Percentiles rank a stretch among this genome's conserved stretches.
Evolutionary conservation across 2,329 filamentous ascomycete genomes (phyloP).

Genomic region (Tolypocladium amazonense): DNA sequence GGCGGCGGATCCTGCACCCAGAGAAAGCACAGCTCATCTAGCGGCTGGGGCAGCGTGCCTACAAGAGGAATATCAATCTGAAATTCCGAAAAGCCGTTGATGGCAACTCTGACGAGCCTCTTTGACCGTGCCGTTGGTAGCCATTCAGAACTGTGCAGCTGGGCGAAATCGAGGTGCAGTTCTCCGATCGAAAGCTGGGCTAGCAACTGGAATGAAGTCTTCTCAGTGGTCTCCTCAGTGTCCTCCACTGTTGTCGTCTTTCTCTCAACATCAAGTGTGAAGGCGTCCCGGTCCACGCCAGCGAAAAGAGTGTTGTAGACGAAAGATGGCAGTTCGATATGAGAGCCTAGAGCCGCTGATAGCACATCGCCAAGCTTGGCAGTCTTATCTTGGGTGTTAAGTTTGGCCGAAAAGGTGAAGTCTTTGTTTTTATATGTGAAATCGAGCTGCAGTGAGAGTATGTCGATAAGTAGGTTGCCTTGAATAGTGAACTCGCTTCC

Average conservation of each 20-base stretch:
- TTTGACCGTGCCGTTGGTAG: conserved; percentile 6
- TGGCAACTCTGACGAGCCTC: conserved; percentile 8
- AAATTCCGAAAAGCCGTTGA: conserved; percentile 6
- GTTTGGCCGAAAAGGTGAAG: conserved; percentile 2
- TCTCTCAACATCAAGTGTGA: conserved; percentile 2
- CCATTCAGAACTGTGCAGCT: conserved; percentile 7
- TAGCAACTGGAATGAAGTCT: conserved; percentile 7
- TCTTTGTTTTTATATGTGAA: conserved; percentile 3
- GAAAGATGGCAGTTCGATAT: conserved; percentile 6
- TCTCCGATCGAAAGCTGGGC: conserved; percentile 4
- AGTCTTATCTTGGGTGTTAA: not conserved
- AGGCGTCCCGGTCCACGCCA: not conserved
- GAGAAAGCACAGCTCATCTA: conserved; percentile 22
- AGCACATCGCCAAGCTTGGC: conserved; percentile 7
- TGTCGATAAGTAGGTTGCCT: conserved; percentile 7
- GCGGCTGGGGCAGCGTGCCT: conserved; percentile 19
- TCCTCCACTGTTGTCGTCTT: too few species aligned
- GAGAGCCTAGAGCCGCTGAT: conserved; percentile 1
- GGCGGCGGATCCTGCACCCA: conserved; percentile 17
- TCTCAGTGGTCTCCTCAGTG: accelerated
- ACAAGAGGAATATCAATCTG: conserved; percentile 17
- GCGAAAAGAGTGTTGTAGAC: conserved; percentile 1
- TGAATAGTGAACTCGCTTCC: conserved; percentile 5
- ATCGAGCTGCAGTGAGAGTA: conserved; percentile 3
- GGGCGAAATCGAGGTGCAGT: conserved; percentile 4